phyloP scores from a whole-genome alignment of 495 filamentous ascomycete genomes.

The Parathielavia hyrcaniae region DNA sequence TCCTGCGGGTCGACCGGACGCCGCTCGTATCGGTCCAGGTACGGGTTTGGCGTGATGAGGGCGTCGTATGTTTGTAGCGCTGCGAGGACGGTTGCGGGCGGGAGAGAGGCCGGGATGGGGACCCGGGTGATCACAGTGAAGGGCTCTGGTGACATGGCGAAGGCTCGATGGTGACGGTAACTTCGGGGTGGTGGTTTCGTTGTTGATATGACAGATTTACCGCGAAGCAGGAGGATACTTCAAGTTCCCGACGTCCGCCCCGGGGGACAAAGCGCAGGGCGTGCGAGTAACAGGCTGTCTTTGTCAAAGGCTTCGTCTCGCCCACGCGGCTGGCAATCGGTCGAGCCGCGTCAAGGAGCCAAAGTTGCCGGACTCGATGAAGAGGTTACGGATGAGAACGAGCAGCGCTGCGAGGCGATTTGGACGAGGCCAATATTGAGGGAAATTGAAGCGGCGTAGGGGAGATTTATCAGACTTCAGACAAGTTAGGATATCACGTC shows the following conservation, averaged over 20 bases:
- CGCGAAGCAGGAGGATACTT: not conserved
- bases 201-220: not conserved
- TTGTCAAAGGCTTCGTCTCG: constrained; percentile 1
- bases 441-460: too few species aligned
- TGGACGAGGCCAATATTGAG: too few species aligned
- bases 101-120: constrained; percentile 31
- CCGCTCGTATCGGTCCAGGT: constrained; percentile 27
- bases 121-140: constrained; percentile 31
- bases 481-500: not conserved
- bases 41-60: constrained; percentile 35
- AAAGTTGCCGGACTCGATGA: not conserved
- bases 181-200: not conserved
- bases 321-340: not conserved
- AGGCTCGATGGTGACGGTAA: not conserved
- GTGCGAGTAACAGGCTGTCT: not conserved
- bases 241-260: not conserved
- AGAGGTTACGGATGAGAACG: too few species aligned
- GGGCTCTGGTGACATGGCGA: constrained; percentile 15
- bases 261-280: not conserved
- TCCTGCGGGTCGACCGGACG: constrained; percentile 24
- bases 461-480: not conserved
- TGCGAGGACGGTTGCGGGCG: constrained; percentile 26
- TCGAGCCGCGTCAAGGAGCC: not conserved
- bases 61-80: constrained; percentile 33
- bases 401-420: too few species aligned